Base-by-base conservation (phyloP, 2,329 filamentous ascomycete species). In the Fusarium nisikadoi region DNA sequence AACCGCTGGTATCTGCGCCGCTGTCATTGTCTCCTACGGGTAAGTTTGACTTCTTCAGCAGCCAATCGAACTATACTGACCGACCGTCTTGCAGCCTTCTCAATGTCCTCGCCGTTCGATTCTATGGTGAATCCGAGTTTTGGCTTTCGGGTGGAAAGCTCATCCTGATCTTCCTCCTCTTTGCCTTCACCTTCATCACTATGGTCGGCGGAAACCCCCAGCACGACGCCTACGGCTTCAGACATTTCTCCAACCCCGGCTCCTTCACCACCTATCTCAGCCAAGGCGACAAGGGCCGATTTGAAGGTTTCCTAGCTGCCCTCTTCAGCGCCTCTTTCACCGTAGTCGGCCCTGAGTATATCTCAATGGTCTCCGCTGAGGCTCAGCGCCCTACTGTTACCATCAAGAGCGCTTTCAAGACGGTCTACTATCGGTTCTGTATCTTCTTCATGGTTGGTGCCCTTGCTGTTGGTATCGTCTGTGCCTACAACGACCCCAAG, bases 211-310 rank as follows among this genome's bases (percentile, higher is more conserved):
- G 89, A 38, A 86, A 88, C 8, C 86, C 89, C 0, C 85, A 87
- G 5, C 84, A 84, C 4, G 84, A 88, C 25, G 84, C 86, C 5
- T 86, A 90, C 58, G 91, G 91, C 2, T 93, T 93, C 78, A 81
- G 86, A 49, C 92, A 92, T 78, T 94, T 91, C 90, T 87, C 84
- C 47, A 82, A 88, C 42, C 91, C 91, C 0, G 90, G 89, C 2
- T 42, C 77, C 1, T 79, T 79, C 62, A 86, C 84, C 6, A 87
- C 89, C 68, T 83, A 89, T 59, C 85, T 90, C 62, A 86, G 88
- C 53, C 82, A 82, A 0, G 92, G 91, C 2, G 77, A 85, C 43
- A 84, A 92, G 0, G 92, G 92, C 17, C 85, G 86, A 38, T 93
- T 91, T 72, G 83, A 92, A 13, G 91, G 91, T 1, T 92, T 93